Evolutionary conservation across 306 rosid species (phyloP), one percentile per base, ranked within the genome.

Genomic region (Neltuma alba): DNA sequence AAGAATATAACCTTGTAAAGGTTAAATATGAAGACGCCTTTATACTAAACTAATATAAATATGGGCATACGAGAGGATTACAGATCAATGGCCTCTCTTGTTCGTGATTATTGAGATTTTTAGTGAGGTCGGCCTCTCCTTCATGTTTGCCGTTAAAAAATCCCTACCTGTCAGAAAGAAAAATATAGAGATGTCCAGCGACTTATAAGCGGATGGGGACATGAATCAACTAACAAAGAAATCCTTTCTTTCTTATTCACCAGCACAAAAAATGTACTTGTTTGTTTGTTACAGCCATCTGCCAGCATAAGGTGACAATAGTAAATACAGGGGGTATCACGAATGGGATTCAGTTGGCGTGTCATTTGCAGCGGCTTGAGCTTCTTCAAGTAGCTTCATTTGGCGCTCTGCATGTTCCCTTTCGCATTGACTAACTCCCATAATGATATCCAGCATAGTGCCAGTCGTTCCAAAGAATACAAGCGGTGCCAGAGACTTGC

Each of bases 401-500:
- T 95, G 98, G 86, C 92, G 90, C 81, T 95, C 98, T 0, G 97
- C 97, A 13, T 92, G 98, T 82, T 92, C 99, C 83, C 97, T 87
- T 86, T 95, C 98, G 20, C 98, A 92, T 7, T 88, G 89, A 27
- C 80, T 89, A 33, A 95, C 85, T 68, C 98, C 99, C 90, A 95
- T 81, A 11, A 95, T 92, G 72, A 95, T 95, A 80, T 95, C 98
- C 20, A 95, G 89, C 99, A 92, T 92, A 7, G 98, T 92, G 28
- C 99, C 98, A 1, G 99, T 93, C 48, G 99, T 93, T 85, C 97
- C 97, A 76, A 93, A 93, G 87, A 93, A 95, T 63, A 95, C 99
- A 52, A 95, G 93, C 20, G 98, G 99, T 8, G 92, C 97, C 8
- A 95, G 74, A 57, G 98, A 95, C 77, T 91, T 95, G 80, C 91